phyloP scores from a whole-genome alignment of 164 flowering plant genomes.

The Malania oleifera region DNA sequence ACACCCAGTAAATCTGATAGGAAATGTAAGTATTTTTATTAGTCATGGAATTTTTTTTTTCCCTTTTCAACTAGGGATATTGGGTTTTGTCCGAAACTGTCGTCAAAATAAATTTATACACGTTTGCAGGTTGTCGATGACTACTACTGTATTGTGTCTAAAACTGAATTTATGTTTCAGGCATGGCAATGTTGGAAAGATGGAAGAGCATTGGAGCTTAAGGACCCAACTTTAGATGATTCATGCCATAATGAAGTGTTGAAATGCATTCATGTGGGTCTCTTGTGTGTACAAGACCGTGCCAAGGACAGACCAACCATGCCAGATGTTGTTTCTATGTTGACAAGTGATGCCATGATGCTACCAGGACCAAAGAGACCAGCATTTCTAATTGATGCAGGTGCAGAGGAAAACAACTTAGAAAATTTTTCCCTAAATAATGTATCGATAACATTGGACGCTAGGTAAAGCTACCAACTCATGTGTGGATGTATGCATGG shows the following conservation, averaged over 20 bases:
- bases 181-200: slow-evolving; percentile 26
- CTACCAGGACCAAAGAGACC: slow-evolving; percentile 19
- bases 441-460: slow-evolving; percentile 15
- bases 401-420: not conserved
- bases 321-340: slow-evolving; percentile 18
- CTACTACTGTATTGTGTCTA: not conserved
- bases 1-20: slow-evolving; percentile 19
- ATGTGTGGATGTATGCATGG: too few species aligned
- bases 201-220: slow-evolving; percentile 15
- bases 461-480: slow-evolving; percentile 15
- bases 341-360: slow-evolving; percentile 5
- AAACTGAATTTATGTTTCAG: slow-evolving; percentile 5
- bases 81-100: not conserved
- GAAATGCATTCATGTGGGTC: slow-evolving; percentile 22
- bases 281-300: slow-evolving; percentile 25
- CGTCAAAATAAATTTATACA: not conserved
- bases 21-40: slow-evolving; percentile 22
- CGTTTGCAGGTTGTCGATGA: too few species aligned
- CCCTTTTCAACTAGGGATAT: not conserved
- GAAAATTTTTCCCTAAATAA: slow-evolving; percentile 6
- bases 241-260: not conserved
- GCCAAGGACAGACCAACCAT: slow-evolving; percentile 26
- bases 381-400: slow-evolving; percentile 12
- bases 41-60: not conserved
- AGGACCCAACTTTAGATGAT: slow-evolving; percentile 14